These are phyloP conservation scores for Lactifluus subvellereus DNA, from an alignment of 768 basidiomycete species.

Conservation along the genomic window DNA sequence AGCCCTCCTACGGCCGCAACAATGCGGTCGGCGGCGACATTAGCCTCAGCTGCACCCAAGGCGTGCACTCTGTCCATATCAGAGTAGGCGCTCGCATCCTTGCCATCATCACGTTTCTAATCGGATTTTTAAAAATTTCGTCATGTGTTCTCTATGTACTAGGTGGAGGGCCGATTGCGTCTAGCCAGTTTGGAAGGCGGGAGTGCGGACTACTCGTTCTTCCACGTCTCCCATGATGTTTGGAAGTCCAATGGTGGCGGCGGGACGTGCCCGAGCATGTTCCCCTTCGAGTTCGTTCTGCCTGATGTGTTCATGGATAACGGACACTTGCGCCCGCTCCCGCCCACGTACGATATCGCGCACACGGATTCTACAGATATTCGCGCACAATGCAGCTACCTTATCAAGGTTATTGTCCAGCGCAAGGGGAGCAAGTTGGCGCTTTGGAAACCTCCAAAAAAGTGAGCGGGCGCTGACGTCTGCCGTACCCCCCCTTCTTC, in stretches of 20 bases:
- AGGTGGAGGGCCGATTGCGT: constrained; percentile 27
- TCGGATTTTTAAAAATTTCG: not conserved
- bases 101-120: not conserved
- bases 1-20: constrained; percentile 44
- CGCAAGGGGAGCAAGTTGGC: constrained; percentile 36
- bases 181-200: constrained; percentile 21
- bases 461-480: constrained; percentile 32
- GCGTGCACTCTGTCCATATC: constrained; percentile 39
- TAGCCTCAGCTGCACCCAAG: constrained; percentile 36
- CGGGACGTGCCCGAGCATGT: constrained; percentile 30
- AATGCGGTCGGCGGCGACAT: constrained; percentile 40
- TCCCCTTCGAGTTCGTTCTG: constrained; percentile 38
- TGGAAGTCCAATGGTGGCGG: constrained; percentile 20
- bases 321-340: constrained; percentile 32
- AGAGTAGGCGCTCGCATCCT: constrained; percentile 34
- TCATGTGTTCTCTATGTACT: not conserved
- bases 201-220: constrained; percentile 7
- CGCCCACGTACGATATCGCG: constrained; percentile 42
- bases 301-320: constrained; percentile 12
- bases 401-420: constrained; percentile 39
- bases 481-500: not conserved
- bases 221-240: constrained; percentile 13
- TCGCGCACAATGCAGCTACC: constrained; percentile 38
- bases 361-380: constrained; percentile 31
- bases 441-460: constrained; percentile 43